Conservation (phyloP, 2,329 filamentous ascomycete genomes). For the Penicillium sp. region DNA sequence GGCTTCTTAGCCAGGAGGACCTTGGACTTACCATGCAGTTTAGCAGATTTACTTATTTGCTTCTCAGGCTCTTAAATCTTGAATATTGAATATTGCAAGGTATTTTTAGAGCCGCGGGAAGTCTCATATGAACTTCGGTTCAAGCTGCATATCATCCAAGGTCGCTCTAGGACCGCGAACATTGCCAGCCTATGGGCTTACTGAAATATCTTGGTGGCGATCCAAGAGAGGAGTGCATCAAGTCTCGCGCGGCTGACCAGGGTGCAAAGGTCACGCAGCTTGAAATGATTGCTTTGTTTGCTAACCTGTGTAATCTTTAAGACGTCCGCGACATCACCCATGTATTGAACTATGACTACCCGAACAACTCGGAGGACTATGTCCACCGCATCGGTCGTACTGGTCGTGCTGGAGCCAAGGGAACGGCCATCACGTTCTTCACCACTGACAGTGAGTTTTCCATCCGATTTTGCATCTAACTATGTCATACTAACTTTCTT, state of each 20-base stretch:
- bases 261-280: conserved; percentile 47
- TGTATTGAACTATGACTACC: conserved; percentile 99
- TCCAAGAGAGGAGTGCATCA: conserved; percentile 57
- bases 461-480: conserved; percentile 11
- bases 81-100: conserved; percentile 26
- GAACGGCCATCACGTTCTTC: conserved; percentile 97
- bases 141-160: conserved; percentile 67
- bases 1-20: conserved; percentile 77
- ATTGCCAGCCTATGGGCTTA: conserved; percentile 52
- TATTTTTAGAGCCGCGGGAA: conserved; percentile 71
- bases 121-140: conserved; percentile 70
- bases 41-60: conserved; percentile 65
- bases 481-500: conserved; percentile 7
- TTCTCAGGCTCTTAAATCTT: conserved; percentile 66
- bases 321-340: conserved; percentile 99
- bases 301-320: conserved; percentile 75
- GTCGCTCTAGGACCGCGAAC: conserved; percentile 63
- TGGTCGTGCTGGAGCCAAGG: conserved; percentile 74
- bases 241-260: conserved; percentile 58
- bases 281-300: conserved; percentile 49
- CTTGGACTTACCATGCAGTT: conserved; percentile 79
- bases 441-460: conserved; percentile 90
- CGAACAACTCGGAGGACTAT: conserved; percentile 79
- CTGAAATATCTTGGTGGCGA: conserved; percentile 41
- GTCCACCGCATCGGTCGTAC: conserved; percentile 67